Base-by-base conservation (phyloP, 2,329 filamentous ascomycete species). In the Sporothrix sp. region DNA sequence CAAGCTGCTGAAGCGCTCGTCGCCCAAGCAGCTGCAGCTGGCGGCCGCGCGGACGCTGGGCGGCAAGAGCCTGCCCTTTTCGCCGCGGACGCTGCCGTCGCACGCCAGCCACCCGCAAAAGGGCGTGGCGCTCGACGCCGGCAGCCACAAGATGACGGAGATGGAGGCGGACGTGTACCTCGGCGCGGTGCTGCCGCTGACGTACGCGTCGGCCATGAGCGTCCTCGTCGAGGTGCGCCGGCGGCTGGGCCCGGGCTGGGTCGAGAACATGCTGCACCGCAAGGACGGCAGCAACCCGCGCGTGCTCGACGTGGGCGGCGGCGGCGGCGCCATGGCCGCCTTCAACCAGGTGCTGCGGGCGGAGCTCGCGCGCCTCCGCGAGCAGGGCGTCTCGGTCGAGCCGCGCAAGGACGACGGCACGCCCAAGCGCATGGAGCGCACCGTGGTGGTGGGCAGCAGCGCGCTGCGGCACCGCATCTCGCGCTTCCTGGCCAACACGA, bases 401-500 rank as follows among this genome's bases (percentile, higher is more conserved):
- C 39, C 20, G 14, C 30, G 25, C 23, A 74, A 79, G 2, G 68
- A 71, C 30, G 70, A 70, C 0, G 59, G 72, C 76, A 3, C 10
- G 25, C 5, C 86, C 1, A 88, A 84, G 63, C 84, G 86, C 48
- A 89, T 87, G 0, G 89, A 85, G 63, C 84, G 85, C 49, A 90
- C 87, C 0, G 89, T 95, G 1, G 69, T 97, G 3, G 81, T 86
- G 2, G 88, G 82, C 0, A 85, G 87, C 0, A 79, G 88, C 55
- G 70, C 80, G 2, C 71, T 98, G 25, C 81, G 89, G 16, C 74
- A 85, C 51, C 84, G 89, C 28, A 74, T 88, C 21, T 87, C 88
- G 57, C 73, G 72, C 16, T 78, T 97, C 56, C 71, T 98, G 11
- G 77, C 94, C 33, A 84, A 96, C 63, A 97, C 93, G 0, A 94